Evolutionary conservation across 1,284 basidiomycete genomes (phyloP).

Genomic region (Gymnopus androsaceus): DNA sequence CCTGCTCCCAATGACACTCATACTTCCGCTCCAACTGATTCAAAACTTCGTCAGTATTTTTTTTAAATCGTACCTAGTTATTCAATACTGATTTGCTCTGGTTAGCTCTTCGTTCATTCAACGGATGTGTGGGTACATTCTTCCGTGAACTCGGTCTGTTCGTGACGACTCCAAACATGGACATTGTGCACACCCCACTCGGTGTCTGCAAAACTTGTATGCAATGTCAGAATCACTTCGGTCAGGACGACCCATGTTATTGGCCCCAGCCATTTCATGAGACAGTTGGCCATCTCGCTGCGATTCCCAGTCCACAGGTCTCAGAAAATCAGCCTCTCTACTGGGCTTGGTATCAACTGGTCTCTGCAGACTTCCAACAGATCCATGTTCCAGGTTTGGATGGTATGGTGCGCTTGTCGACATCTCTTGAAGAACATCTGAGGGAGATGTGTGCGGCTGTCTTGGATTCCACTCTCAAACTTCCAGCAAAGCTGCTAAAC

Average conservation of each 20-base stretch:
- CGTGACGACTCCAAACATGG: conserved; percentile 7
- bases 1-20: too few species aligned
- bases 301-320: background rate
- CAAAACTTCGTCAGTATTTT: too few species aligned
- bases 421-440: background rate
- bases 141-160: background rate
- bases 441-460: background rate
- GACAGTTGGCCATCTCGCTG: conserved; percentile 6
- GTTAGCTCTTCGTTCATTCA: background rate
- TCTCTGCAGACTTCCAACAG: background rate
- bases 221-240: background rate
- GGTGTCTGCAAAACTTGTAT: background rate
- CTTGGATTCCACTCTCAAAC: background rate
- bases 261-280: conserved; percentile 12
- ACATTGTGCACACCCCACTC: conserved; percentile 1
- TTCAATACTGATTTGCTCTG: too few species aligned
- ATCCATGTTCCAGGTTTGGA: background rate
- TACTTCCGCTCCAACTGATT: too few species aligned
- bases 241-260: conserved; percentile 7
- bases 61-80: too few species aligned
- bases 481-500: background rate
- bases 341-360: conserved; percentile 1
- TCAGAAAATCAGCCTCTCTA: background rate
- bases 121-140: background rate
- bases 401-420: background rate